phyloP scores from a whole-genome alignment of 768 basidiomycete species.

The Russula compacta region DNA sequence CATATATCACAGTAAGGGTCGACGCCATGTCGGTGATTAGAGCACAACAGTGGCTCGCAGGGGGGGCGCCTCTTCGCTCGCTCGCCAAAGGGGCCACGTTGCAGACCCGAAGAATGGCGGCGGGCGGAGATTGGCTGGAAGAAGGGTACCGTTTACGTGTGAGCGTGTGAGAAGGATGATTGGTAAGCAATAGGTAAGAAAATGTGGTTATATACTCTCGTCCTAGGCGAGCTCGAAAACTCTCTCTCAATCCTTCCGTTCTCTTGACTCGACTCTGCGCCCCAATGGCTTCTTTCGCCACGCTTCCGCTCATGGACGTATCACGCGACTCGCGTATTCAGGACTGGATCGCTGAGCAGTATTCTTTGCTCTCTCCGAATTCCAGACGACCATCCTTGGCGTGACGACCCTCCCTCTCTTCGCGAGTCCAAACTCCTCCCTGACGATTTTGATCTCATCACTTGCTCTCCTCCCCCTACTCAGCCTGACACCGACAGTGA shows the following conservation, averaged over 20 bases:
- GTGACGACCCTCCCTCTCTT: slow-evolving; percentile 16
- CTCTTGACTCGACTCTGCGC: slow-evolving; percentile 2
- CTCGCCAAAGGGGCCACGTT: slow-evolving; percentile 4
- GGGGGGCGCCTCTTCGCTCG: neutral
- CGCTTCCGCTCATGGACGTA: slow-evolving; percentile 16
- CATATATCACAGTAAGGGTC: neutral
- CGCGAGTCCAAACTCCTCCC: slow-evolving; percentile 21
- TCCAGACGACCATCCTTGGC: slow-evolving; percentile 5
- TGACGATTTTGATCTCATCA: slow-evolving; percentile 11
- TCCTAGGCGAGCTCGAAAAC: neutral
- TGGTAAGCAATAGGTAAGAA: slow-evolving; percentile 9
- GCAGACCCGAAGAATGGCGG: slow-evolving; percentile 7
- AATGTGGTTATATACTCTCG: slow-evolving; percentile 7
- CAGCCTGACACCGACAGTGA: slow-evolving; percentile 1
- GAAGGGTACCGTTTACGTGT: slow-evolving; percentile 17
- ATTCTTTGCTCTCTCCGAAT: slow-evolving; percentile 17
- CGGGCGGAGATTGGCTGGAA: slow-evolving; percentile 15
- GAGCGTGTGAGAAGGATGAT: neutral
- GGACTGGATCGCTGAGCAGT: slow-evolving; percentile 21
- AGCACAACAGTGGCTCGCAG: neutral
- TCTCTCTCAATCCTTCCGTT: slow-evolving; percentile 9
- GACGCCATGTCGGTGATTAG: slow-evolving; percentile 2
- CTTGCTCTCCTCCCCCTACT: neutral
- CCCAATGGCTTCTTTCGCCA: slow-evolving; percentile 14
- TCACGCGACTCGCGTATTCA: slow-evolving; percentile 20